These are phyloP conservation scores for Pythium coloratum DNA, from an alignment of 352 stramenopile genomes.

Conservation along the genomic window DNA sequence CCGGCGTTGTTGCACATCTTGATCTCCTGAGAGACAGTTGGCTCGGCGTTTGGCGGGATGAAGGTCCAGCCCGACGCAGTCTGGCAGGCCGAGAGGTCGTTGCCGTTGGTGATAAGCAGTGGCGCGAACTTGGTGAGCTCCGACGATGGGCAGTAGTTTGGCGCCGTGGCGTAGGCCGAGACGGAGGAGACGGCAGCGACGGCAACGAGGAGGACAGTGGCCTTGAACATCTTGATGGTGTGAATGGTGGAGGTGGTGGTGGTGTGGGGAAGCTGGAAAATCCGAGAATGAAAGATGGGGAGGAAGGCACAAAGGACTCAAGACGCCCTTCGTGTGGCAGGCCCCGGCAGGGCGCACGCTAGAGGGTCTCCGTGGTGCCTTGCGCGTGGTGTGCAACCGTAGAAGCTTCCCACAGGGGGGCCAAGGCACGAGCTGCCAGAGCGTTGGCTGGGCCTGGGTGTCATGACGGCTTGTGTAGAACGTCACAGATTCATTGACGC, in stretches of 20 bases:
- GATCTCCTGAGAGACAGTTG: constrained; percentile 14
- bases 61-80: constrained; percentile 25
- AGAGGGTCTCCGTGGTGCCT: neutral
- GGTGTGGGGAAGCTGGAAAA: constrained; percentile 21
- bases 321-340: no score
- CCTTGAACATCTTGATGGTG: constrained; percentile 27
- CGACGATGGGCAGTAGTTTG: constrained; percentile 14
- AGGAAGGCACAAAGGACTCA: no score
- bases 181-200: constrained; percentile 17
- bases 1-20: constrained; percentile 11
- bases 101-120: constrained; percentile 13
- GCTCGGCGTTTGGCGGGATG: constrained; percentile 25
- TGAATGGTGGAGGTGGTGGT: neutral
- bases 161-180: constrained; percentile 16
- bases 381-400: neutral
- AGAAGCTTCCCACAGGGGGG: neutral
- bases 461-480: neutral
- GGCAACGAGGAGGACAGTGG: constrained; percentile 19
- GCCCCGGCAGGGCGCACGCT: neutral
- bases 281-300: constrained; percentile 16
- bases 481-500: neutral
- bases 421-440: neutral
- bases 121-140: constrained; percentile 22
- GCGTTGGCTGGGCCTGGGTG: neutral
- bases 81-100: constrained; percentile 29